Percentiles rank a stretch among this genome's conserved stretches.
phyloP scores from a whole-genome alignment of 225 moss, liverwort and hornwort species.

The Neckera pumila region DNA sequence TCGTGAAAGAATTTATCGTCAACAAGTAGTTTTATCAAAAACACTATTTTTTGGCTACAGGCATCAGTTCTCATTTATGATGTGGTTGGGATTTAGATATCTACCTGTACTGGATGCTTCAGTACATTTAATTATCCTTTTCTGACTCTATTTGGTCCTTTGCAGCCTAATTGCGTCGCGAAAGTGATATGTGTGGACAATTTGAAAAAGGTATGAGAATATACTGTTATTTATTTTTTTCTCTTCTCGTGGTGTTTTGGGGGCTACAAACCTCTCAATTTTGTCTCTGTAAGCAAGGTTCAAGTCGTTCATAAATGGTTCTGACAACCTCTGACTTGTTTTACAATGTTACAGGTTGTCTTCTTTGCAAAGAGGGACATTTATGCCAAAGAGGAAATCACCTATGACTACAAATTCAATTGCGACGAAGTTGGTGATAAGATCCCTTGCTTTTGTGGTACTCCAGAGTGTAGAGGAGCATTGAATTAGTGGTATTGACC shows the following conservation, averaged over 20 bases:
- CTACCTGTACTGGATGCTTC: background rate
- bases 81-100: background rate
- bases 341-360: constrained; percentile 48
- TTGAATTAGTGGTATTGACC: constrained; percentile 46
- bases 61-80: background rate
- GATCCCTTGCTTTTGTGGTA: constrained; percentile 95
- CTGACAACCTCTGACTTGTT: background rate
- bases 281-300: background rate
- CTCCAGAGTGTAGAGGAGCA: constrained; percentile 75
- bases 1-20: background rate
- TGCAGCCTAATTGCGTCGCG: constrained; percentile 96
- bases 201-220: constrained; percentile 61
- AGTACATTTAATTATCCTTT: background rate
- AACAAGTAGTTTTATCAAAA: background rate
- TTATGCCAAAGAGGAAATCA: constrained; percentile 81
- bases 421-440: constrained; percentile 93
- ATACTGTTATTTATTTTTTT: background rate
- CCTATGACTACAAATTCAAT: constrained; percentile 98
- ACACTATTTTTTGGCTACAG: background rate
- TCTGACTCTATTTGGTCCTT: background rate
- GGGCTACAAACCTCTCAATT: background rate
- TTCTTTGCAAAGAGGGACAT: constrained; percentile 97
- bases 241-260: background rate
- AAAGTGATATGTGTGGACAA: constrained; percentile 96
- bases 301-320: background rate